Evolutionary conservation across 2,329 filamentous ascomycete species (phyloP).

Genomic region (Teratosphaeria viscida): DNA sequence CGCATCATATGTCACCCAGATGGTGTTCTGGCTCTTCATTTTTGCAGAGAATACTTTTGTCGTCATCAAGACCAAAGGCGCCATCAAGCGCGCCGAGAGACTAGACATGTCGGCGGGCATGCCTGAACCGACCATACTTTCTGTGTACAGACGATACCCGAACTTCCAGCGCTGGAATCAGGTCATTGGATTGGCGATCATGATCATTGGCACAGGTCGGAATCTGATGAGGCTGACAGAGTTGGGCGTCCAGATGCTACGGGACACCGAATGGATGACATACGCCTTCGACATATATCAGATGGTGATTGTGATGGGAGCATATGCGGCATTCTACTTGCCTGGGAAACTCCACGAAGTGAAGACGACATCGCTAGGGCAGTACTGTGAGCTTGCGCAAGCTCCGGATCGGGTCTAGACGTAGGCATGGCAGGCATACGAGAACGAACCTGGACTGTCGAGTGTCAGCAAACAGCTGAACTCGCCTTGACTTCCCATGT

Average conservation of each 20-base stretch:
- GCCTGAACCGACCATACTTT: neutral
- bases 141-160: neutral
- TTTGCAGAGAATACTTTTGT: neutral
- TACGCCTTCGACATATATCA: neutral
- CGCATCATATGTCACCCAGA: neutral
- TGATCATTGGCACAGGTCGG: neutral
- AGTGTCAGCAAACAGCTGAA: neutral
- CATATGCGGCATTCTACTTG: neutral
- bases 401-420: neutral
- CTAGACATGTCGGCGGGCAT: neutral
- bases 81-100: neutral
- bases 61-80: neutral
- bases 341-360: neutral
- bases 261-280: neutral
- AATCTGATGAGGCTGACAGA: neutral
- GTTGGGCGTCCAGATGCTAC: neutral
- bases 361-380: neutral
- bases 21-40: neutral
- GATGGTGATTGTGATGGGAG: neutral
- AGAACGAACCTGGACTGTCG: neutral
- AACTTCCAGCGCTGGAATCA: neutral
- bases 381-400: neutral
- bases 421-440: neutral
- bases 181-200: neutral
- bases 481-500: neutral